These are phyloP conservation scores for Stereocaulon alpinum DNA, from an alignment of 495 filamentous ascomycete genomes.

Conservation along the genomic window DNA sequence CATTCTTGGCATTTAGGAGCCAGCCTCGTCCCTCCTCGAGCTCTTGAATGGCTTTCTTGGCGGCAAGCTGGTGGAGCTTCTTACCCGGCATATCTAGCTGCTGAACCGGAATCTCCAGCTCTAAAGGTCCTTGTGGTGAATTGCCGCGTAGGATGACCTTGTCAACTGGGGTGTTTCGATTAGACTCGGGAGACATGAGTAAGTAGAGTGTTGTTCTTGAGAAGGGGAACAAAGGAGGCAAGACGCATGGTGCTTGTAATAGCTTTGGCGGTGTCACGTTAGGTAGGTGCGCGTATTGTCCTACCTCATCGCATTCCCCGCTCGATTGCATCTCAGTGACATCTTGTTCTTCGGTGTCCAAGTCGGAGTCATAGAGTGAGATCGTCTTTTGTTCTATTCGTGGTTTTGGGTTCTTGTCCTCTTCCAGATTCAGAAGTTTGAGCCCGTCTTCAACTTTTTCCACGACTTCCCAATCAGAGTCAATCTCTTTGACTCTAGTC, in stretches of 20 bases:
- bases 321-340: background rate
- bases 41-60: slow-evolving; percentile 54
- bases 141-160: background rate
- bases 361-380: too few relatives aligned
- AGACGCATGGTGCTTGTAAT: background rate
- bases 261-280: background rate
- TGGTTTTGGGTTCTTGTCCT: too few relatives aligned
- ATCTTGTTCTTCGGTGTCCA: background rate
- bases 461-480: too few relatives aligned
- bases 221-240: background rate
- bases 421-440: too few relatives aligned
- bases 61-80: slow-evolving; percentile 58
- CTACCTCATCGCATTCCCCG: background rate
- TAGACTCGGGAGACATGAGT: background rate
- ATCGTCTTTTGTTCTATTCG: too few relatives aligned
- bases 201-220: background rate
- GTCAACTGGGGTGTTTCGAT: background rate
- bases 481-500: too few relatives aligned
- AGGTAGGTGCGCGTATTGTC: background rate
- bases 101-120: background rate
- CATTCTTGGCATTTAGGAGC: slow-evolving; percentile 43
- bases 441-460: too few relatives aligned
- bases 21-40: slow-evolving; percentile 60
- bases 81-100: slow-evolving; percentile 34
- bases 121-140: background rate